Evolutionary conservation across 73 alveolate genomes (phyloP).

Genomic region (Paramecium sexaurelia): DNA sequence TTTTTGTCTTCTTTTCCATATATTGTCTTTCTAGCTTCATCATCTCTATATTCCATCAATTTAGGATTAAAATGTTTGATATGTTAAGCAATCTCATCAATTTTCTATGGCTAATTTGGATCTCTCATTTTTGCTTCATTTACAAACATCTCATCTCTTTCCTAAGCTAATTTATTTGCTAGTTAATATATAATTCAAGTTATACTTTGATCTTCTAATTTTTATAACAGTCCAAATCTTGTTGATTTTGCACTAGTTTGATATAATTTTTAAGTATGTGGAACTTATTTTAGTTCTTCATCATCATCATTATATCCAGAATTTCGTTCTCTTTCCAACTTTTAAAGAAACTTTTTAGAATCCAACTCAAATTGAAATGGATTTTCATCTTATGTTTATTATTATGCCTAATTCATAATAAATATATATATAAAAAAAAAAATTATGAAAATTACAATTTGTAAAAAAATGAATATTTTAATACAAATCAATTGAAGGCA

Average conservation of each 20-base stretch:
- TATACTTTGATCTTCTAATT: constrained; percentile 35
- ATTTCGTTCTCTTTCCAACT: constrained; percentile 11
- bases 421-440: background rate
- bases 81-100: background rate
- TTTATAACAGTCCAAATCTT: constrained; percentile 26
- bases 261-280: constrained; percentile 28
- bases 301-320: background rate
- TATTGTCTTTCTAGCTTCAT: background rate
- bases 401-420: background rate
- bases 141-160: constrained; percentile 57
- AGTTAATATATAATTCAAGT: background rate
- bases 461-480: too few relatives aligned
- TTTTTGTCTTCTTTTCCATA: constrained; percentile 53
- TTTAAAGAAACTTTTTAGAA: background rate
- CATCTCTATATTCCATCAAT: constrained; percentile 5
- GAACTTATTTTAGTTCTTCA: background rate
- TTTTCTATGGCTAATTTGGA: background rate
- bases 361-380: constrained; percentile 46
- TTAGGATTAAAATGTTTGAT: constrained; percentile 47
- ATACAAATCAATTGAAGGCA: too few relatives aligned
- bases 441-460: background rate
- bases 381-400: background rate
- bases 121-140: constrained; percentile 5
- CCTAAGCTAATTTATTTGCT: constrained; percentile 65
- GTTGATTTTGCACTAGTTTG: constrained; percentile 1